These are phyloP conservation scores for Rubia peregrina DNA, from an alignment of 305 asterid genomes.

Conservation along the genomic window DNA sequence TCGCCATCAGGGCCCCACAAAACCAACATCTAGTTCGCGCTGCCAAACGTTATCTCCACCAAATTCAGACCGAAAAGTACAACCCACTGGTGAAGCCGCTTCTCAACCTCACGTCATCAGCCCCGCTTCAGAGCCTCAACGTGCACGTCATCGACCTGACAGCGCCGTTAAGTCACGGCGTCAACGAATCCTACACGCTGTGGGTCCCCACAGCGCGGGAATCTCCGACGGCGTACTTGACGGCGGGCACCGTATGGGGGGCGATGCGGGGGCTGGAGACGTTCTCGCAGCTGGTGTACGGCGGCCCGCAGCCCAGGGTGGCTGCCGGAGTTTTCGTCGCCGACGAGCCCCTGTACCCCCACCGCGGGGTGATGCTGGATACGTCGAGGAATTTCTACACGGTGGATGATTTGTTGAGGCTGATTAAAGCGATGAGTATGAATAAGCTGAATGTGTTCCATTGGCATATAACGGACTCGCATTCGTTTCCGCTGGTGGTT, in stretches of 20 bases:
- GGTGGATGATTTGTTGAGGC: slow-evolving; percentile 48
- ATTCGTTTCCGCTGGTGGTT: slow-evolving; percentile 65
- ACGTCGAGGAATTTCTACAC: slow-evolving; percentile 69
- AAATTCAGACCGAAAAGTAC: slow-evolving; percentile 40
- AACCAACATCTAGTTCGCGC: slow-evolving; percentile 53
- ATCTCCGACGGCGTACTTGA: slow-evolving; percentile 7
- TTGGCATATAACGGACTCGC: slow-evolving; percentile 91
- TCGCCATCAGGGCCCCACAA: slow-evolving; percentile 37
- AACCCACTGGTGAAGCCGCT: slow-evolving; percentile 40
- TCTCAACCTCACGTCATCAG: slow-evolving; percentile 42
- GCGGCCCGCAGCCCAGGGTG: slow-evolving; percentile 28
- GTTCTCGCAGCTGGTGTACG: slow-evolving; percentile 31
- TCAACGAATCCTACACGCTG: slow-evolving; percentile 65
- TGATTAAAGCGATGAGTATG: slow-evolving; percentile 66
- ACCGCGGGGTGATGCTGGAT: slow-evolving; percentile 74
- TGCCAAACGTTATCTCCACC: slow-evolving; percentile 46
- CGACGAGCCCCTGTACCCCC: slow-evolving; percentile 58
- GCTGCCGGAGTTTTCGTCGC: slow-evolving; percentile 45
- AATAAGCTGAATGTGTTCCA: slow-evolving; percentile 80
- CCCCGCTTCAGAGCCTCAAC: slow-evolving; percentile 35
- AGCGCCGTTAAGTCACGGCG: slow-evolving; percentile 52
- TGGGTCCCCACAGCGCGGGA: neutral
- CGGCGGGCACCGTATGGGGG: slow-evolving; percentile 6
- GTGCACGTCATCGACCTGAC: slow-evolving; percentile 34
- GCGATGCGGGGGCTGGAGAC: slow-evolving; percentile 4